Evolutionary conservation across 1,284 basidiomycete genomes (phyloP).

Genomic region (Cutaneotrichosporon dermatis): DNA sequence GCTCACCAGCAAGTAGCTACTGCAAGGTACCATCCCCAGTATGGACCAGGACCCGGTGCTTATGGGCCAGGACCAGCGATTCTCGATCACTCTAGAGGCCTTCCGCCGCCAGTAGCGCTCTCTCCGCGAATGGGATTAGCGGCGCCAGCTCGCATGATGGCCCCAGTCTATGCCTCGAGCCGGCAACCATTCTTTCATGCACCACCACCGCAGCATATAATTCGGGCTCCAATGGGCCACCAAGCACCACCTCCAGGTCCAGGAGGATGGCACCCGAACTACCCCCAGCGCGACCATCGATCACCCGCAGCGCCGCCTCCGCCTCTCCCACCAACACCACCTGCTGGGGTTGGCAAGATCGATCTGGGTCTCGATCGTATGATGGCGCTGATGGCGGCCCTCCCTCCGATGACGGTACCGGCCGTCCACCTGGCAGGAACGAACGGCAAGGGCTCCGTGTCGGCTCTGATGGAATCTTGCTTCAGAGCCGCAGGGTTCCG

Average conservation of each 20-base stretch:
- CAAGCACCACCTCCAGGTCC: background rate
- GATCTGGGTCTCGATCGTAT: slow-evolving; percentile 74
- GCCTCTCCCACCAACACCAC: background rate
- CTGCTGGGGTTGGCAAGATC: slow-evolving; percentile 52
- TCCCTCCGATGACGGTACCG: slow-evolving; percentile 69
- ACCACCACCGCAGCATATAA: background rate
- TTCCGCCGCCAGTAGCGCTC: background rate
- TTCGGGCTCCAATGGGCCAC: background rate
- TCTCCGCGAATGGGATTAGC: background rate
- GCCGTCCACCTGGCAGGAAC: slow-evolving; percentile 92
- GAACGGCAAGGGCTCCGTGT: slow-evolving; percentile 94
- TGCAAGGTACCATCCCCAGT: background rate
- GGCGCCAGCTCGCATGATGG: background rate
- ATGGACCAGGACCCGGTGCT: background rate
- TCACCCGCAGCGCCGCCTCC: background rate
- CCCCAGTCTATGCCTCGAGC: background rate
- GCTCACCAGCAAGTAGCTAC: no score
- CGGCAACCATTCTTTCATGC: background rate
- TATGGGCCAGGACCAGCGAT: slow-evolving; percentile 4
- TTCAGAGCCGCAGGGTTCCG: slow-evolving; percentile 58
- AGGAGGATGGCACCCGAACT: background rate
- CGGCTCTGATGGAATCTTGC: slow-evolving; percentile 74
- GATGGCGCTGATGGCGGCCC: slow-evolving; percentile 55
- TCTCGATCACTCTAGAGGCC: background rate
- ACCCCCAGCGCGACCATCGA: background rate